phyloP scores from a whole-genome alignment of 208 protist genomes.

The Plasmodiophora brassicae region DNA sequence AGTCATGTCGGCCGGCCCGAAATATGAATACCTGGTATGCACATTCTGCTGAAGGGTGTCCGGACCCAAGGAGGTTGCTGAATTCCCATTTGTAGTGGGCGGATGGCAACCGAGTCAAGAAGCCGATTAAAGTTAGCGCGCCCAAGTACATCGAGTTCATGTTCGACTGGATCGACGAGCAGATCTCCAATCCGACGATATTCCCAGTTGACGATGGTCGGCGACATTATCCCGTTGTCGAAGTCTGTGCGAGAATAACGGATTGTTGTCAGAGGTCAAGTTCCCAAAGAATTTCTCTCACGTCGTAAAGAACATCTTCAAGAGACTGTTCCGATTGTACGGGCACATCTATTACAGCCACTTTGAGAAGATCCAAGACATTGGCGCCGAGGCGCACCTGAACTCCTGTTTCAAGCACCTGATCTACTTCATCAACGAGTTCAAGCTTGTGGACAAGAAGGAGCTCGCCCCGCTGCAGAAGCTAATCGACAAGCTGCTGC shows the following conservation, averaged over 20 bases:
- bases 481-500: conserved; percentile 58
- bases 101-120: conserved; percentile 86
- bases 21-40: conserved; percentile 45
- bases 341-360: conserved; percentile 98
- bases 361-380: conserved; percentile 81
- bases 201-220: conserved; percentile 80
- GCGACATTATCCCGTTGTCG: neutral
- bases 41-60: too few relatives aligned
- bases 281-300: conserved; percentile 70
- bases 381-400: conserved; percentile 89
- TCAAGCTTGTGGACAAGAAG: conserved; percentile 61
- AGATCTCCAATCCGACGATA: conserved; percentile 88
- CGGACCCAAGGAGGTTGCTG: too few relatives aligned
- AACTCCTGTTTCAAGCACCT: conserved; percentile 87
- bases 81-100: conserved; percentile 84
- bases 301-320: conserved; percentile 90
- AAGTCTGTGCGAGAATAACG: neutral
- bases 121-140: conserved; percentile 83
- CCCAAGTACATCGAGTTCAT: conserved; percentile 91
- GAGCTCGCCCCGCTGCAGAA: conserved; percentile 62
- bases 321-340: conserved; percentile 95
- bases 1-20: conserved; percentile 73
- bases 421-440: conserved; percentile 74
- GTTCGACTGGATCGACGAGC: conserved; percentile 92
- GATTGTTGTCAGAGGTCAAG: neutral